These are phyloP conservation scores for Komagataella phaffii DNA, from an alignment of 805 yeast species.

Conservation along the genomic window DNA sequence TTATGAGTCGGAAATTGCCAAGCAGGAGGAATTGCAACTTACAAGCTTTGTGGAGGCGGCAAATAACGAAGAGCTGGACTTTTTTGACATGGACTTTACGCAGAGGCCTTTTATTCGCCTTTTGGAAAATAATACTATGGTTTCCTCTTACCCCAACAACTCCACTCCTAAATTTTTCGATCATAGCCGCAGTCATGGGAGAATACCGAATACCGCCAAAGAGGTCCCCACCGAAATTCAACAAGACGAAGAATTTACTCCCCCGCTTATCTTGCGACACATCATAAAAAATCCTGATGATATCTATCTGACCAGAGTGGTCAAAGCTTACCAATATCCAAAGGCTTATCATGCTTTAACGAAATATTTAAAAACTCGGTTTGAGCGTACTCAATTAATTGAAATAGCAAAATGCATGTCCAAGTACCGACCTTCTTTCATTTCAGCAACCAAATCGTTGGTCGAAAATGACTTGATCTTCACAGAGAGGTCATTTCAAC, in stretches of 20 bases:
- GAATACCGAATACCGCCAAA: constrained; percentile 37
- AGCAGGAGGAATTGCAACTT: constrained; percentile 26
- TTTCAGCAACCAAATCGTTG: constrained; percentile 59
- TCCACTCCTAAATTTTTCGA: constrained; percentile 27
- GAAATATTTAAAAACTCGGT: constrained; percentile 36
- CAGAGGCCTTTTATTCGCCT: constrained; percentile 18
- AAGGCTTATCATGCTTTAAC: constrained; percentile 49
- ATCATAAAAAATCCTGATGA: constrained; percentile 38
- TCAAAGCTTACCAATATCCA: constrained; percentile 46
- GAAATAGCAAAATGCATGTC: constrained; percentile 45
- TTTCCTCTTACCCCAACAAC: constrained; percentile 18
- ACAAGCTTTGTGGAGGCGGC: constrained; percentile 15
- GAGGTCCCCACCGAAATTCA: constrained; percentile 25
- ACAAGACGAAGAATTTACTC: constrained; percentile 30
- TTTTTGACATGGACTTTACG: constrained; percentile 13
- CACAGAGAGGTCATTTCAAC: constrained; percentile 43
- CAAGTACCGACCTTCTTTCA: constrained; percentile 62
- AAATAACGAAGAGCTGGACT: constrained; percentile 6
- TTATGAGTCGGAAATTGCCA: constrained; percentile 21
- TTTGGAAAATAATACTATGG: constrained; percentile 14
- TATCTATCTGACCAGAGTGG: constrained; percentile 26
- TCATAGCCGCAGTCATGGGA: constrained; percentile 35
- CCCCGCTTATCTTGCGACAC: constrained; percentile 45
- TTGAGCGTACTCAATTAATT: constrained; percentile 22
- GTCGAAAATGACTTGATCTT: constrained; percentile 59